Evolutionary conservation across 768 basidiomycete genomes (phyloP).

Genomic region (Tephrocybe sp.): DNA sequence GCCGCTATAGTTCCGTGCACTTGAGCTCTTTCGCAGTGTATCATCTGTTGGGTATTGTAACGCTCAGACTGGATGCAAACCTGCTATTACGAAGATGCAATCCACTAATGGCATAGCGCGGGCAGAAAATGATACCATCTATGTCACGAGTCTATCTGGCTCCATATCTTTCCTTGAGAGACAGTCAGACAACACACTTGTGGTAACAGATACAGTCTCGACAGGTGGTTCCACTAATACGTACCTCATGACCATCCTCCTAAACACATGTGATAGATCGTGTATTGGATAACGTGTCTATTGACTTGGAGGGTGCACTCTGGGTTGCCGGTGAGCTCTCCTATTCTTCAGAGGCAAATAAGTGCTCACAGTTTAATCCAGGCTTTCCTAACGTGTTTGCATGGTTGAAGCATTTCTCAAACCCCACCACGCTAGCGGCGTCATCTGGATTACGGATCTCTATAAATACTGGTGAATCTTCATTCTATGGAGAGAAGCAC

Average conservation of each 20-base stretch:
- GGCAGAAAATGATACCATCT: constrained; percentile 61
- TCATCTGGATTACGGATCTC: constrained; percentile 53
- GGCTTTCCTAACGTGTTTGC: constrained; percentile 43
- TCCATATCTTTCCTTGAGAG: constrained; percentile 53
- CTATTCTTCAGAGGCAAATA: not conserved
- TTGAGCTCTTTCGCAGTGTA: constrained; percentile 23
- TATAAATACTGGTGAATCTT: constrained; percentile 47
- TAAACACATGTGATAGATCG: constrained; percentile 37
- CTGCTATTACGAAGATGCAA: constrained; percentile 49
- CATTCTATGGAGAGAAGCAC: constrained; percentile 63
- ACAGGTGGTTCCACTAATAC: constrained; percentile 38
- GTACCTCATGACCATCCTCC: not conserved
- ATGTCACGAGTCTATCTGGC: constrained; percentile 51
- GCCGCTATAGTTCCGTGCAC: constrained; percentile 20
- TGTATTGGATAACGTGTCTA: constrained; percentile 57
- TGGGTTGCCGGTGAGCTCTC: constrained; percentile 57
- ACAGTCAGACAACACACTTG: constrained; percentile 58
- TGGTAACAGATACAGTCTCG: constrained; percentile 50
- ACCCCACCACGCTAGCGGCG: constrained; percentile 42
- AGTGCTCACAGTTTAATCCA: constrained; percentile 16
- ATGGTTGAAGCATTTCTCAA: constrained; percentile 35
- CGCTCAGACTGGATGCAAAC: constrained; percentile 57
- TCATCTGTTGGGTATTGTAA: constrained; percentile 67
- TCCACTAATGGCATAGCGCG: constrained; percentile 64
- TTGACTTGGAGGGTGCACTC: constrained; percentile 59